Evolutionary conservation across 495 filamentous ascomycete genomes (phyloP).

Genomic region (Paragyromitra xinjiangensis): DNA sequence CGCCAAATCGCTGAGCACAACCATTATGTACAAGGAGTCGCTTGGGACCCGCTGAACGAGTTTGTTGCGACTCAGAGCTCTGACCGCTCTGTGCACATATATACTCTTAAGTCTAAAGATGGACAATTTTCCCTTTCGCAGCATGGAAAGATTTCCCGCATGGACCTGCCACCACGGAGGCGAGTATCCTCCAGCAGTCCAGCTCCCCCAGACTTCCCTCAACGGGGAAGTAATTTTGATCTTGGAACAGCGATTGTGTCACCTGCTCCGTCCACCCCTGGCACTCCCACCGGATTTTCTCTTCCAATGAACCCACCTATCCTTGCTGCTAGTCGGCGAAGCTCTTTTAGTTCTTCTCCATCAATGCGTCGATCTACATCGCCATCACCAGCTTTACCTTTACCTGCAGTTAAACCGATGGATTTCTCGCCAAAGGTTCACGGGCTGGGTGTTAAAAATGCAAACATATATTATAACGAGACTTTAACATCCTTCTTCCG

Average conservation of each 20-base stretch:
- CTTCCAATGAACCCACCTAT: constrained; percentile 97
- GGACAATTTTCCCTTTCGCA: constrained; percentile 89
- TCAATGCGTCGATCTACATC: constrained; percentile 87
- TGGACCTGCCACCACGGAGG: constrained; percentile 81
- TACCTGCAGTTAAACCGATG: constrained; percentile 96
- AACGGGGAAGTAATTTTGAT: constrained; percentile 60
- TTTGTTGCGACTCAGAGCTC: constrained; percentile 98
- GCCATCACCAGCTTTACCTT: constrained; percentile 91
- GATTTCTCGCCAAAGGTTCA: constrained; percentile 83
- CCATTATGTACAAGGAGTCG: constrained; percentile 98
- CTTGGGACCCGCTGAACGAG: constrained; percentile 98
- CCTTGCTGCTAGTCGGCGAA: constrained; percentile 88
- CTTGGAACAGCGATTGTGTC: constrained; percentile 62
- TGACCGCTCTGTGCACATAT: constrained; percentile 96
- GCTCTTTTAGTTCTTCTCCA: constrained; percentile 91
- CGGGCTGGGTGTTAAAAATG: constrained; percentile 76
- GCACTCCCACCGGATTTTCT: constrained; percentile 89
- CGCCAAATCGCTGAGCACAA: constrained; percentile 98
- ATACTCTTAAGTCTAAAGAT: constrained; percentile 93
- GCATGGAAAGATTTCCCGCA: constrained; percentile 76
- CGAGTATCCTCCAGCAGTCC: constrained; percentile 93
- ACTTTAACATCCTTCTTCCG: constrained; percentile 97
- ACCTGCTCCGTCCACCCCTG: constrained; percentile 87
- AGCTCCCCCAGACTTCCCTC: constrained; percentile 78
- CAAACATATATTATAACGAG: constrained; percentile 95